These are phyloP conservation scores for Daldinia grandis DNA, from an alignment of 495 filamentous ascomycete species.

Conservation along the genomic window DNA sequence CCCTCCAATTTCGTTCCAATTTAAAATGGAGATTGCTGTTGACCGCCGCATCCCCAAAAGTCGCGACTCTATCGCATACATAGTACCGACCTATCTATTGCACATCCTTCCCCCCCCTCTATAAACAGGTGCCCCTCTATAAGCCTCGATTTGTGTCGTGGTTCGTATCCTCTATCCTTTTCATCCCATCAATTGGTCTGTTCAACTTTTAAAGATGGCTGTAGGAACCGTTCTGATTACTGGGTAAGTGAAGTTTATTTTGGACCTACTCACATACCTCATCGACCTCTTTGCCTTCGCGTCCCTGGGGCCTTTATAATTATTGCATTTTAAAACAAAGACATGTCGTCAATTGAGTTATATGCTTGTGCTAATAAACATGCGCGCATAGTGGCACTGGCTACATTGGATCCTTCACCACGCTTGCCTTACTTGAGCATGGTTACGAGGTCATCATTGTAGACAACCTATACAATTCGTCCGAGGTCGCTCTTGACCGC, in stretches of 20 bases:
- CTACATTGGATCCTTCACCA: slow-evolving; percentile 98
- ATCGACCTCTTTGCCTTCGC: no score
- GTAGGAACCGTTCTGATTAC: slow-evolving; percentile 88
- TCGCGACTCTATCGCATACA: slow-evolving; percentile 20
- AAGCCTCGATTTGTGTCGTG: not conserved
- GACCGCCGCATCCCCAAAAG: slow-evolving; percentile 36
- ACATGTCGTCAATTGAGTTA: not conserved
- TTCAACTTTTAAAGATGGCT: slow-evolving; percentile 64
- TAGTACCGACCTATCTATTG: no score
- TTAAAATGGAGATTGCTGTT: slow-evolving; percentile 40
- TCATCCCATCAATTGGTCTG: slow-evolving; percentile 26
- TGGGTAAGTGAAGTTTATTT: slow-evolving; percentile 69
- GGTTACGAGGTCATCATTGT: slow-evolving; percentile 96
- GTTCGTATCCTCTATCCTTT: slow-evolving; percentile 1
- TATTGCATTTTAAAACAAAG: not conserved
- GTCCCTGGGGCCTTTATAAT: not conserved
- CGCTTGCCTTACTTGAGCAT: slow-evolving; percentile 87
- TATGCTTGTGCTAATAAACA: slow-evolving; percentile 10
- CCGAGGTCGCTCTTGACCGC: slow-evolving; percentile 84
- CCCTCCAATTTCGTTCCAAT: slow-evolving; percentile 42
- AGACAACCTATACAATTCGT: slow-evolving; percentile 97
- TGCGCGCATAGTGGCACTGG: slow-evolving; percentile 78
- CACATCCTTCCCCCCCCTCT: slow-evolving; percentile 2
- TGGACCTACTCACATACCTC: not conserved
- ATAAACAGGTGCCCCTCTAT: not conserved